These are phyloP conservation scores for Apiospora koreana DNA, from an alignment of 2,329 filamentous ascomycete species.

Conservation along the genomic window DNA sequence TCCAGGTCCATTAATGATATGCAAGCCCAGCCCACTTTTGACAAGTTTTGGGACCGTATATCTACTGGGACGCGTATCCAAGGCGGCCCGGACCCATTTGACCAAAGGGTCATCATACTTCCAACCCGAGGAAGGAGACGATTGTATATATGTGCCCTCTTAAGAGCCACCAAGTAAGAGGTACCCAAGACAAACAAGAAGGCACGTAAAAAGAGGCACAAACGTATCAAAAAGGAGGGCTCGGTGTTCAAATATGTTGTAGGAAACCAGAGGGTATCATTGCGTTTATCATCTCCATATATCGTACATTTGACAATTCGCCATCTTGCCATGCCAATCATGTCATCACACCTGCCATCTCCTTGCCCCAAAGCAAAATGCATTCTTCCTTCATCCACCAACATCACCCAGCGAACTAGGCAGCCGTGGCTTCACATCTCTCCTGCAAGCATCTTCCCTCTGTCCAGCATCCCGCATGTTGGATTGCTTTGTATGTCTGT, in stretches of 20 bases:
- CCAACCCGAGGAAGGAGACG: neutral
- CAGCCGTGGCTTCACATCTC: neutral
- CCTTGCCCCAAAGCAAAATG: neutral
- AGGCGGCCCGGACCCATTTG: neutral
- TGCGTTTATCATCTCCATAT: conserved; percentile 22
- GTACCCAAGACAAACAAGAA: neutral
- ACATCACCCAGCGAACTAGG: neutral
- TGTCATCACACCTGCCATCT: conserved; percentile 1
- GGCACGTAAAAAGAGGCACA: neutral
- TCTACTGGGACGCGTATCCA: neutral
- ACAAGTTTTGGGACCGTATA: neutral
- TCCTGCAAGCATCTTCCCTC: neutral
- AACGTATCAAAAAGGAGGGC: neutral
- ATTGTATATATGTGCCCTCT: neutral
- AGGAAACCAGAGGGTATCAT: conserved; percentile 28
- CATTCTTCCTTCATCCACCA: neutral
- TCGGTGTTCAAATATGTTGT: neutral
- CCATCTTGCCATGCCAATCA: conserved; percentile 2
- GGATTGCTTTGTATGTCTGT: neutral
- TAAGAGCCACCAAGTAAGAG: neutral
- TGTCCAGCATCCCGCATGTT: neutral
- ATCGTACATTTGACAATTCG: conserved; percentile 13
- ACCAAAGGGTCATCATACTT: neutral
- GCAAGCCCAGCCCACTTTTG: neutral
- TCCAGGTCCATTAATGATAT: neutral